Evolutionary conservation across 1,284 basidiomycete genomes (phyloP).

Genomic region (Cryptococcus sp.): DNA sequence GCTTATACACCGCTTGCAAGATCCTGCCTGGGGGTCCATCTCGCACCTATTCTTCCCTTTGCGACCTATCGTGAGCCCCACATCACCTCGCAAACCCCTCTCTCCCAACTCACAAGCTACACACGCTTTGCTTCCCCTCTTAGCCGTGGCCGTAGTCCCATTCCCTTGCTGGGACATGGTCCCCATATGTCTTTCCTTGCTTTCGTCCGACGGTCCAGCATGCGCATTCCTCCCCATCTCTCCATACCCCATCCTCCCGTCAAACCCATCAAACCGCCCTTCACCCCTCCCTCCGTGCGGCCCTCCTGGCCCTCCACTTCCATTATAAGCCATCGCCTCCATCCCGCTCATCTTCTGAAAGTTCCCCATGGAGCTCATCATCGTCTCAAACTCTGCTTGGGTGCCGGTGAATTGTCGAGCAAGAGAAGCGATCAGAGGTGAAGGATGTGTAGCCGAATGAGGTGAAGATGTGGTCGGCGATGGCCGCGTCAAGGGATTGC

Average conservation of each 20-base stretch:
- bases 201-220: neutral
- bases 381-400: neutral
- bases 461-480: conserved; percentile 6
- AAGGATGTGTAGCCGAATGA: conserved; percentile 6
- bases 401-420: neutral
- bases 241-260: conserved; percentile 14
- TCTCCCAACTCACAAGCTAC: conserved; percentile 38
- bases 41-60: conserved; percentile 91
- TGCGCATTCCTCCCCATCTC: neutral
- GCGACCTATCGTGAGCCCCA: conserved; percentile 50
- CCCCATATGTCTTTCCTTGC: neutral
- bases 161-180: neutral
- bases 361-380: neutral
- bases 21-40: conserved; percentile 55
- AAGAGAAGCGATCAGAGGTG: conserved; percentile 1
- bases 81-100: too few relatives aligned
- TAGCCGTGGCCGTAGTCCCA: conserved; percentile 23
- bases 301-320: too few relatives aligned
- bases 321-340: neutral
- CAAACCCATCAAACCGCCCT: neutral
- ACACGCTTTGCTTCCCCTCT: conserved; percentile 44
- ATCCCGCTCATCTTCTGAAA: conserved; percentile 9
- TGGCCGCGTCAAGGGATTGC: conserved; percentile 1
- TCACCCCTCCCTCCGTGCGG: too few relatives aligned
- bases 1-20: conserved; percentile 73